These are phyloP conservation scores for Carex myosuroides DNA, from an alignment of 176 grass and related monocot species.

Conservation along the genomic window DNA sequence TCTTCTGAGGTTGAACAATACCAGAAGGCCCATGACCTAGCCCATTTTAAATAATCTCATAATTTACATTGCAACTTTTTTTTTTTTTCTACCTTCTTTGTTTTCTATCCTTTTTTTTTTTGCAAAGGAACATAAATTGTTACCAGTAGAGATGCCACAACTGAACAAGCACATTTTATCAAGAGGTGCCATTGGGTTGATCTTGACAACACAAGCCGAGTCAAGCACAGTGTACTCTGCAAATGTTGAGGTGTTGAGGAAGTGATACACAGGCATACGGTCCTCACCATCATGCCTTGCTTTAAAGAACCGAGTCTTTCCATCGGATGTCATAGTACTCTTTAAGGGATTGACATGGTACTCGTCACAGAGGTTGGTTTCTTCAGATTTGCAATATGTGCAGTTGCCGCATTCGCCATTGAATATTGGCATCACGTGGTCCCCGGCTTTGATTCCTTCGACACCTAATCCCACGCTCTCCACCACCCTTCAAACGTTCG, in stretches of 20 bases:
- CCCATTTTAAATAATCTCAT: background rate
- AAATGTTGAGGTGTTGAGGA: conserved; percentile 93
- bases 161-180: conserved; percentile 59
- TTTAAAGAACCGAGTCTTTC: conserved; percentile 40
- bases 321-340: conserved; percentile 56
- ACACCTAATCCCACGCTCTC: conserved; percentile 72
- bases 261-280: conserved; percentile 48
- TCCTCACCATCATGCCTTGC: background rate
- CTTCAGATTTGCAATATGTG: conserved; percentile 20
- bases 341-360: conserved; percentile 42
- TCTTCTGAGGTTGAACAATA: background rate
- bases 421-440: conserved; percentile 61
- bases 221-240: conserved; percentile 72
- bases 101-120: background rate
- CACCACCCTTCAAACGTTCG: conserved; percentile 29
- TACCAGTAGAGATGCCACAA: conserved; percentile 77
- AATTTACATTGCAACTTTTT: background rate
- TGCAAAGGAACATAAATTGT: background rate
- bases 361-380: conserved; percentile 48
- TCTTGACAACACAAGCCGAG: conserved; percentile 49
- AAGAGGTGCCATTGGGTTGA: conserved; percentile 45
- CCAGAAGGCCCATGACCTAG: background rate
- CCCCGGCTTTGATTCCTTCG: conserved; percentile 31
- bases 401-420: conserved; percentile 49
- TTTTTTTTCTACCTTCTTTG: background rate